phyloP scores from a whole-genome alignment of 2,329 filamentous ascomycete genomes.

The Penicillium verrucosum region DNA sequence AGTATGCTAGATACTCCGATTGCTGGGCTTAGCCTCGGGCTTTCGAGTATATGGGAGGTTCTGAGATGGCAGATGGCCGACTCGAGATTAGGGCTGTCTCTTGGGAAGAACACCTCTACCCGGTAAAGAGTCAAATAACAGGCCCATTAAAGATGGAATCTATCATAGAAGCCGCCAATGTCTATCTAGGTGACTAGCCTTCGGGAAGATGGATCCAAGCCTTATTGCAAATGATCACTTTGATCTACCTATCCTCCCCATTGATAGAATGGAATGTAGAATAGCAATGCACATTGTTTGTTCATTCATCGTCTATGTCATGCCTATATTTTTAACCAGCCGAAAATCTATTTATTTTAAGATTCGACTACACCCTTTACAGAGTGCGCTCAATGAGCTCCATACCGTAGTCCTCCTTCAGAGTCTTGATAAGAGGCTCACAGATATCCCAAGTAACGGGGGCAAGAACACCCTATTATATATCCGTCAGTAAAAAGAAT shows the following conservation, averaged over 20 bases:
- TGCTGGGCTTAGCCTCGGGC: not conserved
- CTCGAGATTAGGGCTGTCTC: not conserved
- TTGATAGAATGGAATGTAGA: not conserved
- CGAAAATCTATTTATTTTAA: not conserved
- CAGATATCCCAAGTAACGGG: conserved; percentile 71
- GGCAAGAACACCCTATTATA: conserved; percentile 62
- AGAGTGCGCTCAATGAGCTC: conserved; percentile 66
- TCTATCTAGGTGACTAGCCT: not conserved
- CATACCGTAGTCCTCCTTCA: conserved; percentile 75
- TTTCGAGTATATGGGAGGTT: not conserved
- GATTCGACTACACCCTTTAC: conserved; percentile 22
- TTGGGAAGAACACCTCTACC: not conserved
- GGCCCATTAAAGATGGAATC: not conserved
- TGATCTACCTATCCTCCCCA: not conserved
- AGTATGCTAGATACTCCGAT: not conserved
- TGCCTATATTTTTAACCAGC: conserved; percentile 4
- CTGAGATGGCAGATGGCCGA: too few species aligned
- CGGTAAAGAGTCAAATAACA: not conserved
- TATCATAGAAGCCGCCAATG: not conserved
- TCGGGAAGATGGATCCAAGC: not conserved
- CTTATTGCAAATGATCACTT: not conserved
- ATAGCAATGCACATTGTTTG: conserved; percentile 6
- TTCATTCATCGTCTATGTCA: conserved; percentile 14
- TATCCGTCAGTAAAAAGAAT: not conserved
- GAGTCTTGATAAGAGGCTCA: conserved; percentile 70